Base-by-base conservation (phyloP, 1,139 yeast species). In the Pichia sp. region DNA sequence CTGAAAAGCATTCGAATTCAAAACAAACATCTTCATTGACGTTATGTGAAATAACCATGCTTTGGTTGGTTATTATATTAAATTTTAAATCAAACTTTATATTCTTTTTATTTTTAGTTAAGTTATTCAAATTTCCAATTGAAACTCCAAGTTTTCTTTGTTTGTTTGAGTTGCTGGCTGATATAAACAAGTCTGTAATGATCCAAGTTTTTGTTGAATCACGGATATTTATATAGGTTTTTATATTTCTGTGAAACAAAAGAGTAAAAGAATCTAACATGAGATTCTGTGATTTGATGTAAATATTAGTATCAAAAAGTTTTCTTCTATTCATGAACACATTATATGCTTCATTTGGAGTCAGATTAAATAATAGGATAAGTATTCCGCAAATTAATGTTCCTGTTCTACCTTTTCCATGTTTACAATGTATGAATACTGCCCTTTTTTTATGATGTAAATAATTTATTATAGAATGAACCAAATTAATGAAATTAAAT, bases 391-490 rank as follows among this genome's bases (percentile, higher is more conserved):
- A 79, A 3, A 78, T 76, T 3, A 87, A 67, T 0, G 90, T 77
- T 0, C 97, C 97, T 0, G 95, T 82, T 34, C 97, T 69, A 0
- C 97, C 97, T 63, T 88, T 90, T 0, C 97, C 97, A 51, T 88
- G 89, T 59, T 86, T 83, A 62, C 97, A 92, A 62, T 92, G 97
- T 8, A 90, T 66, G 0, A 89, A 75, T 0, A 86, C 94, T 1
- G 81, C 81, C 53, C 76, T 74, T 0, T 62, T 51, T 0, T 61
- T 46, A 32, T 42, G 34, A 28, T 32, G 18, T 6, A 43, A 29
- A 52, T 47, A 83, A 1, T 58, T 55, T 44, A 73, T 67, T 8
- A 90, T 74, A 1, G 74, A 75, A 18, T 62, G 59, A 0, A 81
- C 71, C 2, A 77, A 64, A 2, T 60, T 56, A 2, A 75, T 63